These are phyloP conservation scores for Fusarium concolor DNA, from an alignment of 2,329 filamentous ascomycete genomes.

Conservation along the genomic window DNA sequence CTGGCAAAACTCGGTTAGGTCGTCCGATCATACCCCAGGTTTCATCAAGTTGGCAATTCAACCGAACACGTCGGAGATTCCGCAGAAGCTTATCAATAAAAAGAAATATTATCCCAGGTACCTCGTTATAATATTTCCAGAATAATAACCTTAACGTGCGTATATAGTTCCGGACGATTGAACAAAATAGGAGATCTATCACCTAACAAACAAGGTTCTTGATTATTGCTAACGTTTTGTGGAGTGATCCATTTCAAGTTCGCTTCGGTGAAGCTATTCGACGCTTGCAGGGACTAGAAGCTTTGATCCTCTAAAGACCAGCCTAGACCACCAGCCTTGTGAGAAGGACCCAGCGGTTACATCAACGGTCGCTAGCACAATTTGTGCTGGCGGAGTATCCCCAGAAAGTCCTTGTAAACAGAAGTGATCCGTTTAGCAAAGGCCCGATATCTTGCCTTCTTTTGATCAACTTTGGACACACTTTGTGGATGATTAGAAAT, in stretches of 20 bases:
- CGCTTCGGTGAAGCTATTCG: not conserved
- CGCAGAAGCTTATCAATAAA: not conserved
- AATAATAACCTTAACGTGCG: not conserved
- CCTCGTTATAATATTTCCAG: too few species aligned
- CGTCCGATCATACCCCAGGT: conserved; percentile 6
- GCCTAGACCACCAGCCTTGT: conserved; percentile 12
- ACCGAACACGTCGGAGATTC: not conserved
- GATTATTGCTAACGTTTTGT: not conserved
- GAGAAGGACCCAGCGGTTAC: not conserved
- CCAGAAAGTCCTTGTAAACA: too few species aligned
- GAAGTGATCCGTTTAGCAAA: not conserved
- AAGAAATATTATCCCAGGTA: not conserved
- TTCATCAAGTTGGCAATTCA: conserved; percentile 12
- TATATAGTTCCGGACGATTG: not conserved
- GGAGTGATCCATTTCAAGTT: not conserved
- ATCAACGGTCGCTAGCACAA: not conserved
- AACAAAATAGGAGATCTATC: not conserved
- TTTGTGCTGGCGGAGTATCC: too few species aligned
- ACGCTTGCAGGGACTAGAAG: not conserved
- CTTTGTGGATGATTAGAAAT: not conserved
- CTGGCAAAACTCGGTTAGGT: conserved; percentile 1
- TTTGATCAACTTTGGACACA: not conserved
- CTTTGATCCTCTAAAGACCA: not conserved
- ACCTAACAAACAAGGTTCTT: not conserved
- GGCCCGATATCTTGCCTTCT: not conserved